Evolutionary conservation across 2,329 filamentous ascomycete species (phyloP).

Genomic region (Lasiodiplodia theobromae): DNA sequence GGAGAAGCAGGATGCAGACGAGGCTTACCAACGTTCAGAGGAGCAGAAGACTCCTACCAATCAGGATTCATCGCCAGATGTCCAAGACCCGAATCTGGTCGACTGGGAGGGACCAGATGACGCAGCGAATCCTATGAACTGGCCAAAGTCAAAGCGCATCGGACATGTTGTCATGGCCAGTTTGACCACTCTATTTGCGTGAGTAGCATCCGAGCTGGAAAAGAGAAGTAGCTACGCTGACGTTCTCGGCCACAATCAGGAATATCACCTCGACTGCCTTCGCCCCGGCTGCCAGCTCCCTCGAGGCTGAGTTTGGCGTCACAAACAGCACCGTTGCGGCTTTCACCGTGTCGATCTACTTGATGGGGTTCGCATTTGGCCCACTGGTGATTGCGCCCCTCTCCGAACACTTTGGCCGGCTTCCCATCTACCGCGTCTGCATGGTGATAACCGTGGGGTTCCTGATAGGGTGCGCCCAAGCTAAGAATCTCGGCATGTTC

Average conservation of each 20-base stretch:
- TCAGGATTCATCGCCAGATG: not conserved
- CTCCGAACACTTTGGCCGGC: conserved; percentile 39
- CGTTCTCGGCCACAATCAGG: not conserved
- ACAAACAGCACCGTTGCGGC: conserved; percentile 17
- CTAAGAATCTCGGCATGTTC: conserved; percentile 35
- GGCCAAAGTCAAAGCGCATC: conserved; percentile 33
- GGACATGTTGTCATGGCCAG: conserved; percentile 38
- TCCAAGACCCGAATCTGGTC: conserved; percentile 27
- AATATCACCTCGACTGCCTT: conserved; percentile 33
- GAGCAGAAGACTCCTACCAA: too few relatives aligned
- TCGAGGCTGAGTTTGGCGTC: conserved; percentile 33
- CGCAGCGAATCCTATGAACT: too few relatives aligned
- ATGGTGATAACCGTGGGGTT: conserved; percentile 34
- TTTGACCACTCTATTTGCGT: not conserved
- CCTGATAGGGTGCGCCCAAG: conserved; percentile 39
- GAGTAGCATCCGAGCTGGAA: not conserved
- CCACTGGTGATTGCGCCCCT: conserved; percentile 40
- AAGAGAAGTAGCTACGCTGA: too few relatives aligned
- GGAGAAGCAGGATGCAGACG: too few relatives aligned
- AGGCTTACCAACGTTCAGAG: too few relatives aligned
- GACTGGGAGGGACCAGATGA: too few relatives aligned
- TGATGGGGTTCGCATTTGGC: conserved; percentile 39
- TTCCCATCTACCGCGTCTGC: conserved; percentile 34
- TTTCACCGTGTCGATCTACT: conserved; percentile 39
- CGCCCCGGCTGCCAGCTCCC: conserved; percentile 28